Evolutionary conservation across 495 filamentous ascomycete genomes (phyloP).

Genomic region (Podospora australis): DNA sequence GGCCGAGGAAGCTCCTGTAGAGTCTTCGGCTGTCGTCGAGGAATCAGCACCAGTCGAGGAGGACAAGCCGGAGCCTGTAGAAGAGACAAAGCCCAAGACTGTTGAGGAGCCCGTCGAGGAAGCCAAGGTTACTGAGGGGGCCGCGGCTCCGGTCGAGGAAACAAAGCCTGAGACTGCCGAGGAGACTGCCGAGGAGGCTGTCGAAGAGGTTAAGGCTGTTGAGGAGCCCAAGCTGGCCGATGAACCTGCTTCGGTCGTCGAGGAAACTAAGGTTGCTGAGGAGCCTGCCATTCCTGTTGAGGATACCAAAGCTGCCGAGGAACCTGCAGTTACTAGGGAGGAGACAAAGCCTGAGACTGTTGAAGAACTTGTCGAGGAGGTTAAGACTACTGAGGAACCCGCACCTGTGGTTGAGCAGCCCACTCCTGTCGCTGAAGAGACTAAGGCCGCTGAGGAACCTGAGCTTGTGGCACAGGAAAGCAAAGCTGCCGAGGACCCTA

Average conservation of each 20-base stretch:
- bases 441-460: constrained; percentile 3
- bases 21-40: constrained; percentile 4
- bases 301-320: constrained; percentile 7
- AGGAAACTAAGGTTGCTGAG: constrained; percentile 10
- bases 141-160: constrained; percentile 1
- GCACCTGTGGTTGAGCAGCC: constrained; percentile 7
- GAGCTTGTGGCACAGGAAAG: background rate
- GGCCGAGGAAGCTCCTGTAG: constrained; percentile 1
- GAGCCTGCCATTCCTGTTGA: background rate
- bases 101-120: constrained; percentile 7
- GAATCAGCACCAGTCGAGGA: constrained; percentile 4
- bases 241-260: no score
- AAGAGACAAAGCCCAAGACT: constrained; percentile 10
- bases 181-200: constrained; percentile 3
- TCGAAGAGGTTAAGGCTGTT: constrained; percentile 8
- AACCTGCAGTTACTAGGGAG: no score
- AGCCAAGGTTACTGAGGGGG: constrained; percentile 3
- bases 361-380: constrained; percentile 14
- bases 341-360: background rate
- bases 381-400: constrained; percentile 7
- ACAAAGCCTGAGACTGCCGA: constrained; percentile 7
- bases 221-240: constrained; percentile 7
- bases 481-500: constrained; percentile 9
- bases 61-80: background rate
- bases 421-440: constrained; percentile 1